phyloP scores from a whole-genome alignment of 257 asterid genomes.

The Solanum raphanifolium region DNA sequence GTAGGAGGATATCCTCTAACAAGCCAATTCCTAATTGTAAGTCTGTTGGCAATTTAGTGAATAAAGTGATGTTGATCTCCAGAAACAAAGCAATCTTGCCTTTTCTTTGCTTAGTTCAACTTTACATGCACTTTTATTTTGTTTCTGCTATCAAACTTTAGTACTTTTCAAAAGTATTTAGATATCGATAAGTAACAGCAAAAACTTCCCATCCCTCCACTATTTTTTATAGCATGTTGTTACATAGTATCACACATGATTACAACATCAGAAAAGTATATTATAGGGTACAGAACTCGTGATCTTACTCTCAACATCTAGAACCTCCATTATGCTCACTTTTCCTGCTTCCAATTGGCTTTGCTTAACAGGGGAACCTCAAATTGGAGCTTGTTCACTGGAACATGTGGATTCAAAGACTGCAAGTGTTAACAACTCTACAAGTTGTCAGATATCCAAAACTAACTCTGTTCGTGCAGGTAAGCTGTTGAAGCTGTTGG shows the following conservation, averaged over 20 bases:
- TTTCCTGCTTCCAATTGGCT: neutral
- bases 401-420: constrained; percentile 15
- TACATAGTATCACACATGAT: neutral
- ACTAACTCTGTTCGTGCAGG: constrained; percentile 62
- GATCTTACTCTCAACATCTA: neutral
- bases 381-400: constrained; percentile 18
- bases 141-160: neutral
- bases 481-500: constrained; percentile 36
- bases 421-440: constrained; percentile 16
- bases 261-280: neutral
- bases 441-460: constrained; percentile 14
- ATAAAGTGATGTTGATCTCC: neutral
- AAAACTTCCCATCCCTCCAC: neutral
- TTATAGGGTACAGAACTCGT: neutral
- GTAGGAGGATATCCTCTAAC: neutral
- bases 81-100: neutral
- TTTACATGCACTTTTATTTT: neutral
- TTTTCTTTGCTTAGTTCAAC: neutral
- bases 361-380: constrained; percentile 21
- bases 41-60: neutral
- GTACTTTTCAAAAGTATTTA: neutral
- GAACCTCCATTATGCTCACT: neutral
- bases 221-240: neutral
- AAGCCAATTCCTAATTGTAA: neutral
- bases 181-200: neutral